Percentiles rank a stretch among this genome's conserved stretches.
Conservation (phyloP, 768 basidiomycete species). For the Coprinopsis marcescibilis region DNA sequence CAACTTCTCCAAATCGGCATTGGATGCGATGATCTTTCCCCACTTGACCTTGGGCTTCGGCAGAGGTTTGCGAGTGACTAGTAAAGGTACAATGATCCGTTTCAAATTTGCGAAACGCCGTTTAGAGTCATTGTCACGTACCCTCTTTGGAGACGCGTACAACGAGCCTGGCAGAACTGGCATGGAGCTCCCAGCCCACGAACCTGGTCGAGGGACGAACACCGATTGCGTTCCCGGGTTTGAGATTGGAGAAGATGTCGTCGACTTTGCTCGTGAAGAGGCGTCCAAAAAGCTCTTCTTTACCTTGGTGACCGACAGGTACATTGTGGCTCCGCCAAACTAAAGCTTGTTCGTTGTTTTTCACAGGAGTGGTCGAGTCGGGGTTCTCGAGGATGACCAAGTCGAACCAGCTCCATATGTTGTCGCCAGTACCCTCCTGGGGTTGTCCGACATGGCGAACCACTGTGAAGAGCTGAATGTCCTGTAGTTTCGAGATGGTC, state of each 20-base stretch:
- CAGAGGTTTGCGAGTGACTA: not conserved
- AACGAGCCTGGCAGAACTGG: slow-evolving; percentile 20
- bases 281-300: slow-evolving; percentile 14
- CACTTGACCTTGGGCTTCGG: slow-evolving; percentile 13
- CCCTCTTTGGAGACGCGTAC: slow-evolving; percentile 23
- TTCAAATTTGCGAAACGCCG: too few species aligned
- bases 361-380: slow-evolving; percentile 17
- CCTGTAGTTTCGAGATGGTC: slow-evolving; percentile 18
- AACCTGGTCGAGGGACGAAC: slow-evolving; percentile 28
- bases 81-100: too few species aligned
- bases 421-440: slow-evolving; percentile 15
- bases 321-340: slow-evolving; percentile 26
- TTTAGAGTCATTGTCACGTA: too few species aligned
- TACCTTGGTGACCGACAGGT: slow-evolving; percentile 10
- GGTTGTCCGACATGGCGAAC: slow-evolving; percentile 20
- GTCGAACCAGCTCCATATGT: slow-evolving; percentile 29
- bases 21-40: slow-evolving; percentile 10
- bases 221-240: slow-evolving; percentile 26
- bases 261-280: slow-evolving; percentile 15
- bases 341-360: slow-evolving; percentile 20
- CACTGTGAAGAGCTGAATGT: slow-evolving; percentile 24
- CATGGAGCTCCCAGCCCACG: slow-evolving; percentile 25
- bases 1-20: slow-evolving; percentile 15
- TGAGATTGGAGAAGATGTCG: slow-evolving; percentile 17
- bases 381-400: slow-evolving; percentile 23